Evolutionary conservation across 805 yeast species (phyloP), one percentile per base, ranked within the genome.

Genomic region (Starmerella cellae): DNA sequence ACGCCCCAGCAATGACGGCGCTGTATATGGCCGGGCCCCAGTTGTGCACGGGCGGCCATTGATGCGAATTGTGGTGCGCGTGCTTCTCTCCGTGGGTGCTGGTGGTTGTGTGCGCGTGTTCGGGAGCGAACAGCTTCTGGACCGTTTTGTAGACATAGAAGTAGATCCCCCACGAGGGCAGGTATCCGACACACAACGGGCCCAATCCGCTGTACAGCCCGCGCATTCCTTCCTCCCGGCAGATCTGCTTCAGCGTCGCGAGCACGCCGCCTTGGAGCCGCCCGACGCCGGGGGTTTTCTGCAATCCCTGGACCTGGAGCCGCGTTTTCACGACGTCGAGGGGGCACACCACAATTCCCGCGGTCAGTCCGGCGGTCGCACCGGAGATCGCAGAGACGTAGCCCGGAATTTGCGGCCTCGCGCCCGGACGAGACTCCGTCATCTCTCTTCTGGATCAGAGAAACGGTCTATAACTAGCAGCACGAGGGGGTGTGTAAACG

Each of bases 121-220:
- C 45, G 21, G 44, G 36, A 4, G 31, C 21, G 31, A 60, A 68
- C 37, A 55, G 55, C 27, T 42, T 43, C 39, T 40, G 49, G 35
- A 46, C 35, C 34, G 60, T 55, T 58, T 88, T 97, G 60, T 91
- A 91, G 26, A 85, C 81, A 6, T 88, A 72, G 62, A 91, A 91
- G 59, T 91, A 91, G 37, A 91, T 82, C 69, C 85, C 85, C 98
- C 98, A 91, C 0, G 96, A 84, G 14, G 98, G 98, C 54, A 91
- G 76, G 61, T 91, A 91, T 0, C 98, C 98, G 39, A 88, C 62
- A 1, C 88, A 72, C 31, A 88, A 84, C n/a, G 98, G 97, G 2
- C 79, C 79, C 20, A 91, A 63, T 4, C 98, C 98, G 47, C 94
- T 67, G 59, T 91, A 91, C 13, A 91, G 66, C 0, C 97, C 97